Evolutionary conservation across 2,329 filamentous ascomycete species (phyloP), one percentile per base, ranked within the genome.

Genomic region (Arachnomyces sp.): DNA sequence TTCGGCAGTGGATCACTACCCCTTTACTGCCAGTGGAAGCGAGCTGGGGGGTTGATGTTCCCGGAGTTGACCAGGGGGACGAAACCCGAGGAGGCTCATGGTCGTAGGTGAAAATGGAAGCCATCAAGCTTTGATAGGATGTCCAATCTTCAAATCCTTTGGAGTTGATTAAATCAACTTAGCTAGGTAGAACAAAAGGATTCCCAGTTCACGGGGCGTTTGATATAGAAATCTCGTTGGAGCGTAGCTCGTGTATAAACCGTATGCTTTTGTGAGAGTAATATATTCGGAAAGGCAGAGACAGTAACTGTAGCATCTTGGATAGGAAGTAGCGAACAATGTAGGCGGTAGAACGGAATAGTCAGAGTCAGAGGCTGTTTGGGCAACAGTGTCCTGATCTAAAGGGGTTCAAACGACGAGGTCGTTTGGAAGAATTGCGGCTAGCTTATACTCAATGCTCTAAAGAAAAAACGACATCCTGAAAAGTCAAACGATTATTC

Each of bases 91-190:
- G 86, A 34, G 88, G 86, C 49, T 95, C 84, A 2, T 86, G 81
- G 46, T 95, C 87, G 59, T 86, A 98, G 0, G 90, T 95, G 61
- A 98, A 98, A 51, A 98, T 86, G 9, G 90, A 95, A 43, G 92
- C 90, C 86, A 92, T 93, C 32, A 31, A 15, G 9, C 4, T n/a
- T n/a, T n/a, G n/a, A n/a, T n/a, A n/a, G n/a, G n/a, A n/a, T n/a
- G n/a, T n/a, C n/a, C n/a, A n/a, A n/a, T n/a, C n/a, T n/a, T n/a
- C n/a, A n/a, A n/a, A n/a, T n/a, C n/a, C n/a, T n/a, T n/a, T n/a
- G n/a, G n/a, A n/a, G 8, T 16, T 9, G 18, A 29, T 28, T 28
- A 30, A 36, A 15, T 33, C 25, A 34, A 15, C 6, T 13, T 6
- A 15, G n/a, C n/a, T 33, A 7, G n/a, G 6, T 17, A 17, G 33